These are phyloP conservation scores for Melaleuca alternifolia DNA, from an alignment of 345 rosid species.

Conservation along the genomic window DNA sequence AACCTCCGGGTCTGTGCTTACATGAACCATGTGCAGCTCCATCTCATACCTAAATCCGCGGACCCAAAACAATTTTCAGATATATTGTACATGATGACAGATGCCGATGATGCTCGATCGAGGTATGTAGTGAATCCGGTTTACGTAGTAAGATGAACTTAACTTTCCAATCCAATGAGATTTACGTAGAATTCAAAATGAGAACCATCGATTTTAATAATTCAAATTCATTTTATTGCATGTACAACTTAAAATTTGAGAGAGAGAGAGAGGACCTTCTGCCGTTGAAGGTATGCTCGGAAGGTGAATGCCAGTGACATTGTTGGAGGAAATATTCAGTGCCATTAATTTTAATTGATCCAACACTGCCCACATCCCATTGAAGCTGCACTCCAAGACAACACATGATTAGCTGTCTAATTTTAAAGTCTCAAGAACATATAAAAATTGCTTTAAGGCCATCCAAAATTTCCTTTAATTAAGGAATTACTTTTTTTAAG, in stretches of 20 bases:
- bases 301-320: conserved; percentile 78
- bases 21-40: conserved; percentile 76
- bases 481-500: no score
- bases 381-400: conserved; percentile 27
- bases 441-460: no score
- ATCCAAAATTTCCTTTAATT: no score
- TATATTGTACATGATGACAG: background rate
- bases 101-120: background rate
- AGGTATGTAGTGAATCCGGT: background rate
- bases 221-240: background rate
- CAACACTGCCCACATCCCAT: conserved; percentile 34
- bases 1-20: conserved; percentile 25
- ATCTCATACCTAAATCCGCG: conserved; percentile 32
- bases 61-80: background rate
- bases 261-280: conserved; percentile 21
- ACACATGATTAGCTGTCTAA: background rate
- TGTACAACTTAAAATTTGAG: background rate
- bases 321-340: conserved; percentile 43
- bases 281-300: conserved; percentile 67
- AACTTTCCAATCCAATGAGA: background rate
- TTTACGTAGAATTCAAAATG: background rate
- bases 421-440: background rate
- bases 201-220: no score
- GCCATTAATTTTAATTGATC: conserved; percentile 33
- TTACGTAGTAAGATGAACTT: background rate